These are phyloP conservation scores for Ophiosphaerella narmari DNA, from an alignment of 2,329 filamentous ascomycete species.

Conservation along the genomic window DNA sequence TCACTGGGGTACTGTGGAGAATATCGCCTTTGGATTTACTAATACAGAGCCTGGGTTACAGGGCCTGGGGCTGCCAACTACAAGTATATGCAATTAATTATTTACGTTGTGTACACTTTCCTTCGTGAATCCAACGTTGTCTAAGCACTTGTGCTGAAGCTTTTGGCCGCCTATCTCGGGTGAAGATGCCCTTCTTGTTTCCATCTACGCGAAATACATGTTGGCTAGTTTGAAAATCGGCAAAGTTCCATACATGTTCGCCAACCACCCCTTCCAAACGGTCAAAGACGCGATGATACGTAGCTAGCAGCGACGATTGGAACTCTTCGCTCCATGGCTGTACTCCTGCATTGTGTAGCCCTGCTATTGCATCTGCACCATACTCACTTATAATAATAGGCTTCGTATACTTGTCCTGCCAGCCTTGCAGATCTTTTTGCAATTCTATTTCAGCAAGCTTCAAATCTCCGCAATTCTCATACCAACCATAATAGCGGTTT, in stretches of 20 bases:
- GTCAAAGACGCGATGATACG: slow-evolving; percentile 14
- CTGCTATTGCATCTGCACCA: slow-evolving; percentile 12
- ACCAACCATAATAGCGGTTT: slow-evolving; percentile 17
- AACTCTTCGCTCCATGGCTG: slow-evolving; percentile 15
- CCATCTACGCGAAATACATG: slow-evolving; percentile 3
- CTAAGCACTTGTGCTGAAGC: slow-evolving; percentile 5
- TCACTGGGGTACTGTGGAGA: too few relatives aligned
- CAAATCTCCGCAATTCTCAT: slow-evolving; percentile 10
- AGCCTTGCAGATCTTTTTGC: slow-evolving; percentile 1
- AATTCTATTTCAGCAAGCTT: slow-evolving; percentile 2
- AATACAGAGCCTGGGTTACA: too few relatives aligned
- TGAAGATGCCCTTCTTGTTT: slow-evolving; percentile 15
- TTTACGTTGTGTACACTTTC: too few relatives aligned
- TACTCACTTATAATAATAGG: slow-evolving; percentile 17
- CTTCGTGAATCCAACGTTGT: neutral
- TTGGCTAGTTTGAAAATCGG: slow-evolving; percentile 12
- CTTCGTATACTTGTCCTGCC: slow-evolving; percentile 12
- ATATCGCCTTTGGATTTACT: too few relatives aligned
- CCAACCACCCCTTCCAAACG: slow-evolving; percentile 5
- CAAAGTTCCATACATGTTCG: slow-evolving; percentile 15
- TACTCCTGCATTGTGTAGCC: slow-evolving; percentile 4
- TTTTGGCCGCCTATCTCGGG: slow-evolving; percentile 9
- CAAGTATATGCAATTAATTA: too few relatives aligned
- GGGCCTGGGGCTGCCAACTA: too few relatives aligned
- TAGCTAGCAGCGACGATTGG: slow-evolving; percentile 1